phyloP scores from a whole-genome alignment of 108 stramenopile genomes.

The Nitzschia palea region DNA sequence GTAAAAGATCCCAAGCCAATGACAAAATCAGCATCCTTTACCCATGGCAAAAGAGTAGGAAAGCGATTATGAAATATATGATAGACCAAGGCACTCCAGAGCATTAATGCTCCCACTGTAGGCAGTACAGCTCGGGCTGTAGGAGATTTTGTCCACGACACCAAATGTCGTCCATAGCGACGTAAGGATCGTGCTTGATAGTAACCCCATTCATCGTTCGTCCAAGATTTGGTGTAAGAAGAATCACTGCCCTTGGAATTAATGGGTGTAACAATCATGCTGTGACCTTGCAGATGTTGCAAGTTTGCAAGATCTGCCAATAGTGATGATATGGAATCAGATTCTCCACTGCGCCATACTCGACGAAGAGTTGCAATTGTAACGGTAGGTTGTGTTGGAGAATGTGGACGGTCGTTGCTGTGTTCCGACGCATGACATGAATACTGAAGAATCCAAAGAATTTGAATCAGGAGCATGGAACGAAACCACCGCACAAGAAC shows the following conservation, averaged over 20 bases:
- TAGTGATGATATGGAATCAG: slow-evolving; percentile 6
- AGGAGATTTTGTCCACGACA: slow-evolving; percentile 21
- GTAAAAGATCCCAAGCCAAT: slow-evolving; percentile 23
- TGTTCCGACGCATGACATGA: too few relatives aligned
- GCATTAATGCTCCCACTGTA: slow-evolving; percentile 1
- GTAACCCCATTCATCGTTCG: slow-evolving; percentile 31
- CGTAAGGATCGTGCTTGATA: slow-evolving; percentile 14
- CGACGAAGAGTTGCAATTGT: slow-evolving; percentile 1
- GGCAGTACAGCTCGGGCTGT: slow-evolving; percentile 36
- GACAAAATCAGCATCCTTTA: slow-evolving; percentile 11
- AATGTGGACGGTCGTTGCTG: too few relatives aligned
- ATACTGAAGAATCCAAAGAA: too few relatives aligned
- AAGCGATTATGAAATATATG: background rate
- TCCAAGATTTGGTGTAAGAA: slow-evolving; percentile 39
- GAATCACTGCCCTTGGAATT: slow-evolving; percentile 14
- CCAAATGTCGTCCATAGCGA: slow-evolving; percentile 29
- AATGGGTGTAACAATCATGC: background rate
- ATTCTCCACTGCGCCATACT: background rate
- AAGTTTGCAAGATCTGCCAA: slow-evolving; percentile 19
- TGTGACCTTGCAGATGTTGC: slow-evolving; percentile 1
- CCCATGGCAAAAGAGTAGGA: background rate
- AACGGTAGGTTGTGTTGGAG: background rate
- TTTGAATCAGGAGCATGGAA: too few relatives aligned
- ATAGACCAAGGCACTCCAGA: slow-evolving; percentile 28
- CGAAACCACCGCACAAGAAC: too few relatives aligned